phyloP scores from a whole-genome alignment of 345 rosid genomes.

The Hirschfeldia incana region DNA sequence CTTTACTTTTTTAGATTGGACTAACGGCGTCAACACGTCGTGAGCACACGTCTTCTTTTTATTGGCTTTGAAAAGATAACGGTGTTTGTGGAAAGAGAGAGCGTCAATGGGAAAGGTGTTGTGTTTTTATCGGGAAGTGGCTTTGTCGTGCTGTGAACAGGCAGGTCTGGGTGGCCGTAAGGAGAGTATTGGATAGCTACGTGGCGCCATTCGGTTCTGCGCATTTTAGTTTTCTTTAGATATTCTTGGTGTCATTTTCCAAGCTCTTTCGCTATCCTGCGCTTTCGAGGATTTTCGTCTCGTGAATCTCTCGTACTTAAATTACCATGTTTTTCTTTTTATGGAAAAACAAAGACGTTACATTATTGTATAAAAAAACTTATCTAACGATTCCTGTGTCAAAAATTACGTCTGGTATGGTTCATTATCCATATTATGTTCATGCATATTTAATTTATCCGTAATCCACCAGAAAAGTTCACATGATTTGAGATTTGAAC shows the following conservation, averaged over 20 bases:
- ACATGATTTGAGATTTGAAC: not conserved
- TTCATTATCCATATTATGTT: not conserved
- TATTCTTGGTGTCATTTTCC: not conserved
- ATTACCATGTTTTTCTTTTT: constrained; percentile 36
- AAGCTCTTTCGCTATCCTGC: constrained; percentile 30
- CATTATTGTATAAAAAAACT: not conserved
- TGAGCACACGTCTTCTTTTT: constrained; percentile 4
- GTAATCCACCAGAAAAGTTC: not conserved
- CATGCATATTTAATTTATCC: not conserved
- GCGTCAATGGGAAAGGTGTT: constrained; percentile 57
- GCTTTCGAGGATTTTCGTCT: constrained; percentile 26
- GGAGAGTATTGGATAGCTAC: constrained; percentile 18
- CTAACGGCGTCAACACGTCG: constrained; percentile 49
- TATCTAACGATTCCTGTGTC: not conserved
- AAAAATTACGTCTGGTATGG: not conserved
- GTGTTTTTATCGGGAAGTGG: constrained; percentile 64
- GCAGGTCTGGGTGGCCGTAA: constrained; percentile 58
- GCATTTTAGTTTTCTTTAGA: constrained; percentile 30
- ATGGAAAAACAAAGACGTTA: constrained; percentile 39
- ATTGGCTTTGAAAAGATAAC: constrained; percentile 45
- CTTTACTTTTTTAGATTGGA: constrained; percentile 18
- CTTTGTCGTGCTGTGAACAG: constrained; percentile 75
- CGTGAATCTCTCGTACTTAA: constrained; percentile 29
- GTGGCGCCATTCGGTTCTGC: constrained; percentile 32
- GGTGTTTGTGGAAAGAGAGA: constrained; percentile 41